phyloP scores from a whole-genome alignment of 441 rosid genomes.

The Gossypium davidsonii region DNA sequence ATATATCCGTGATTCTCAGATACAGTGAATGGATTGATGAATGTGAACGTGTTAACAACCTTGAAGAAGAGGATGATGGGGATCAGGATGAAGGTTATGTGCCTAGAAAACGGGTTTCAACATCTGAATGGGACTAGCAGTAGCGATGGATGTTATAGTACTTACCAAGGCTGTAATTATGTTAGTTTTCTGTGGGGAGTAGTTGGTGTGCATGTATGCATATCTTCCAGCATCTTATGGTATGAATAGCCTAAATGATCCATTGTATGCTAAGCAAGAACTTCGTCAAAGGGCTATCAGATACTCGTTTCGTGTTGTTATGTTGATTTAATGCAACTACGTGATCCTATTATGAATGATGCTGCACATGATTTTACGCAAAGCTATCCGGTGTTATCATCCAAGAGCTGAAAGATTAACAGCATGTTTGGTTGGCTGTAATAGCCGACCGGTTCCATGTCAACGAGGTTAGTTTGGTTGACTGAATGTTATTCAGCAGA shows the following conservation, averaged over 20 bases:
- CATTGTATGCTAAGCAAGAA: neutral
- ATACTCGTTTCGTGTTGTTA: neutral
- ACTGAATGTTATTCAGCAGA: too few species aligned
- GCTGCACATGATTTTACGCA: neutral
- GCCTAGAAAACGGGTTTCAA: neutral
- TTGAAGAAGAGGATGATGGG: conserved; percentile 43
- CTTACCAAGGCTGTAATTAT: conserved; percentile 5
- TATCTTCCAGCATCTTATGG: neutral
- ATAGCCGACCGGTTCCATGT: too few species aligned
- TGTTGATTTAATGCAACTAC: neutral
- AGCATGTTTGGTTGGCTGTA: too few species aligned
- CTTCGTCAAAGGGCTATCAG: neutral
- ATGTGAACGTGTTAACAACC: conserved; percentile 76
- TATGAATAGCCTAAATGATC: neutral
- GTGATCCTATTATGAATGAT: neutral
- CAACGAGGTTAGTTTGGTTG: too few species aligned
- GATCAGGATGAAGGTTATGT: conserved; percentile 34
- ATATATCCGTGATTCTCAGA: conserved; percentile 17
- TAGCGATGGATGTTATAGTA: neutral
- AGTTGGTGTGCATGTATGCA: neutral
- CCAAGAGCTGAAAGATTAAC: too few species aligned
- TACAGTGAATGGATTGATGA: conserved; percentile 85
- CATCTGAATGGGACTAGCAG: conserved; percentile 1
- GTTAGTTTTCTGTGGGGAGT: neutral
- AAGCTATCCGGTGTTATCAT: neutral